phyloP scores from a whole-genome alignment of 2,329 filamentous ascomycete species.

The Colletotrichum horii region DNA sequence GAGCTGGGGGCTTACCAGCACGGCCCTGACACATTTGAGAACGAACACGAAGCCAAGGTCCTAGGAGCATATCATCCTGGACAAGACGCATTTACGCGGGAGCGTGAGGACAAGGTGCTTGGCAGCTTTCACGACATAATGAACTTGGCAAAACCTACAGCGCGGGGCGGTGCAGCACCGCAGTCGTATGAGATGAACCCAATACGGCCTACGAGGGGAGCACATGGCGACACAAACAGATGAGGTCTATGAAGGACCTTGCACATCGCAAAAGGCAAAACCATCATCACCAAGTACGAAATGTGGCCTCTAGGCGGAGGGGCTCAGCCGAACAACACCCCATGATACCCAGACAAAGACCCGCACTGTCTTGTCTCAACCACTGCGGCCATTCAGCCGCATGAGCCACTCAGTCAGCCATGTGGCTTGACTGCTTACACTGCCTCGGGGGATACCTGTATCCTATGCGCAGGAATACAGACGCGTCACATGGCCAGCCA shows the following conservation, averaged over 20 bases:
- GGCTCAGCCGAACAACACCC: neutral
- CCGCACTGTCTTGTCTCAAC: neutral
- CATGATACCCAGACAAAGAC: slow-evolving; percentile 17
- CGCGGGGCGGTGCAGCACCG: neutral
- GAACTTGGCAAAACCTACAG: neutral
- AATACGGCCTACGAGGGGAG: neutral
- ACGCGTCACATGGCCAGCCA: neutral
- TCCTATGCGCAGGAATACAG: neutral
- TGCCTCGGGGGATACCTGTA: neutral
- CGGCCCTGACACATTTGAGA: slow-evolving; percentile 13
- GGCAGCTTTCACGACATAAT: slow-evolving; percentile 15
- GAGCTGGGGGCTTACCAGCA: slow-evolving; percentile 18
- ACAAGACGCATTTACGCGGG: slow-evolving; percentile 1
- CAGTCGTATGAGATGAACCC: slow-evolving; percentile 14
- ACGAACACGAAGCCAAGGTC: slow-evolving; percentile 16
- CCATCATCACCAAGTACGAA: neutral
- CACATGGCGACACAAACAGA: neutral
- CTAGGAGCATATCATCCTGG: slow-evolving; percentile 3
- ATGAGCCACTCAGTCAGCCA: neutral
- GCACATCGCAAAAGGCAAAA: neutral
- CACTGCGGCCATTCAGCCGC: neutral
- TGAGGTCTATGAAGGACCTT: neutral
- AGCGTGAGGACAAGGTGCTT: slow-evolving; percentile 15
- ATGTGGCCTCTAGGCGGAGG: neutral
- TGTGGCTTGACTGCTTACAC: neutral